These are phyloP conservation scores for Phallus indusiatus DNA, from an alignment of 768 basidiomycete genomes.

Conservation along the genomic window DNA sequence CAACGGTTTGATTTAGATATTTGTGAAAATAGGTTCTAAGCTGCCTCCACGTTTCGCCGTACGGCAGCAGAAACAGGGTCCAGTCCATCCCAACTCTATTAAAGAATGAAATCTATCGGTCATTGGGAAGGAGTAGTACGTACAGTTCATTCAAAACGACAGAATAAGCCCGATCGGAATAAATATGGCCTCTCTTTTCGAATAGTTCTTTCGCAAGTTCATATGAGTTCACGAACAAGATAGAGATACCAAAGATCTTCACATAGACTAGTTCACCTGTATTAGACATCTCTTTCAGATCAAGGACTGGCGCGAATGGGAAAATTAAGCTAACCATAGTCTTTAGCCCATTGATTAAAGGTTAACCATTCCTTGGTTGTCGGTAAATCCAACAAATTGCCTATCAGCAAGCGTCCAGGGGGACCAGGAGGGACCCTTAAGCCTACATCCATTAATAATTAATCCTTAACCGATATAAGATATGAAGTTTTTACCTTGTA, in stretches of 20 bases:
- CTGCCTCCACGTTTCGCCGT: slow-evolving; percentile 24
- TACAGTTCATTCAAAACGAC: slow-evolving; percentile 13
- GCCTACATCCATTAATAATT: not conserved
- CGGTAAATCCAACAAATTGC: not conserved
- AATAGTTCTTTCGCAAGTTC: slow-evolving; percentile 14
- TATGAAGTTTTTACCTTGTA: not conserved
- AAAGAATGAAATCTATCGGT: not conserved
- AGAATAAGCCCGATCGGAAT: slow-evolving; percentile 13
- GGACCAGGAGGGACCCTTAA: not conserved
- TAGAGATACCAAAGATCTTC: slow-evolving; percentile 1
- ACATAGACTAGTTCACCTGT: slow-evolving; percentile 15
- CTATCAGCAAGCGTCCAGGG: not conserved
- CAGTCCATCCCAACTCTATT: slow-evolving; percentile 24
- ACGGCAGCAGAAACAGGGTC: slow-evolving; percentile 48
- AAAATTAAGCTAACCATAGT: not conserved
- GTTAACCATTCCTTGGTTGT: not conserved
- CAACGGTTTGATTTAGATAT: slow-evolving; percentile 37
- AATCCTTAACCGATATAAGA: not conserved
- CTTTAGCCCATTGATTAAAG: not conserved
- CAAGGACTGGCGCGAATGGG: no score
- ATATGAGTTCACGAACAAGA: slow-evolving; percentile 13
- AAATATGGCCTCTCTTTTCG: slow-evolving; percentile 13
- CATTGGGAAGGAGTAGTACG: not conserved
- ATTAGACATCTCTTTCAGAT: not conserved
- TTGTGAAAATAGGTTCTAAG: slow-evolving; percentile 45